Conservation (phyloP, 1,284 basidiomycete genomes). For the Tetrapyrgos nigripes region DNA sequence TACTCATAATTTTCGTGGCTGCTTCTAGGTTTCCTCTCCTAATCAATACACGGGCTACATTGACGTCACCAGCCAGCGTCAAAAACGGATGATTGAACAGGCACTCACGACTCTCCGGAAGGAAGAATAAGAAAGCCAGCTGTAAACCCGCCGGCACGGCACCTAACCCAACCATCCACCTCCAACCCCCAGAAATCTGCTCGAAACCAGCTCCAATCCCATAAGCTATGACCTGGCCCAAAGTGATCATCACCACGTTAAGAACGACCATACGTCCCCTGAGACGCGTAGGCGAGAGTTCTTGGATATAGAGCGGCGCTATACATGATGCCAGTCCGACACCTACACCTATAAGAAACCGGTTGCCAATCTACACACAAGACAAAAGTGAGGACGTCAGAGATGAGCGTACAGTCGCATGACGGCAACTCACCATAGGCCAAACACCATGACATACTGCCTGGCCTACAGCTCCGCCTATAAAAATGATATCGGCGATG, state of each 20-base stretch:
- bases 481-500: conserved; percentile 78
- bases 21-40: conserved; percentile 54
- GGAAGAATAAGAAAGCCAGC: conserved; percentile 62
- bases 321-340: conserved; percentile 81
- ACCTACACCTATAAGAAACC: conserved; percentile 77
- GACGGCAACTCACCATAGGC: conserved; percentile 60
- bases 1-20: conserved; percentile 61
- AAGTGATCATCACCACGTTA: conserved; percentile 69
- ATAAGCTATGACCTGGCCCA: conserved; percentile 82
- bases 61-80: background rate
- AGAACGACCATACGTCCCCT: conserved; percentile 80
- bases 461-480: conserved; percentile 75
- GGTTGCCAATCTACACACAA: conserved; percentile 67
- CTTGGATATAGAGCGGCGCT: conserved; percentile 85
- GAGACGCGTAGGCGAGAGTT: conserved; percentile 78
- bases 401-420: background rate
- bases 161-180: conserved; percentile 86
- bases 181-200: conserved; percentile 70
- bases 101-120: conserved; percentile 80
- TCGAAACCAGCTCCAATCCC: conserved; percentile 80
- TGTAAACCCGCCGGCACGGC: conserved; percentile 74
- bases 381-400: background rate
- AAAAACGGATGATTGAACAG: background rate
- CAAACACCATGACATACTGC: conserved; percentile 72
- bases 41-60: conserved; percentile 73